Conservation (phyloP, 108 stramenopile species). For the Pinguiococcus pyrenoidosus region DNA sequence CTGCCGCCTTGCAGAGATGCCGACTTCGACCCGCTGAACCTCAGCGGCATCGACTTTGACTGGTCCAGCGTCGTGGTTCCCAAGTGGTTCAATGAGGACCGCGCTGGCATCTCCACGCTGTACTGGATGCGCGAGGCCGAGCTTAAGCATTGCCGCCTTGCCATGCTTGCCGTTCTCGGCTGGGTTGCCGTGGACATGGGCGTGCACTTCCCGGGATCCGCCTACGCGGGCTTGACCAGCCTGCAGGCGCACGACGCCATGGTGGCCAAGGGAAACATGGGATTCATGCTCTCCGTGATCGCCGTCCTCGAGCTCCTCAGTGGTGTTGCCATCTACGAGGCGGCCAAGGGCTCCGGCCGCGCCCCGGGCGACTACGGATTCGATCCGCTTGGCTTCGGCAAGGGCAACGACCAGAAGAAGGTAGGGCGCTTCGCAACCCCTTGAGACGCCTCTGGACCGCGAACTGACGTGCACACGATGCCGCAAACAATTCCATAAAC, state of each 20-base stretch:
- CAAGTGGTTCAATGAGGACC: neutral
- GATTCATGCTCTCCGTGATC: slow-evolving; percentile 14
- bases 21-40: slow-evolving; percentile 35
- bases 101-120: slow-evolving; percentile 11
- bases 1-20: too few relatives aligned
- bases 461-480: too few relatives aligned
- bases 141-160: slow-evolving; percentile 37
- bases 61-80: slow-evolving; percentile 20
- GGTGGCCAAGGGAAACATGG: slow-evolving; percentile 32
- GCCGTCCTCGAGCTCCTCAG: slow-evolving; percentile 22
- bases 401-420: too few relatives aligned
- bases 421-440: too few relatives aligned
- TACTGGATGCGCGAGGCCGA: slow-evolving; percentile 45
- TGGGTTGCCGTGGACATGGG: slow-evolving; percentile 41
- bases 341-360: slow-evolving; percentile 34
- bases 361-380: slow-evolving; percentile 26
- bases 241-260: slow-evolving; percentile 34
- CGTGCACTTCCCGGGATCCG: slow-evolving; percentile 21
- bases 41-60: slow-evolving; percentile 28
- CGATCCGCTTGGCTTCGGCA: slow-evolving; percentile 25
- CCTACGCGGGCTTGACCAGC: slow-evolving; percentile 12
- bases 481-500: too few relatives aligned
- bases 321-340: slow-evolving; percentile 31
- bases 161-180: slow-evolving; percentile 30
- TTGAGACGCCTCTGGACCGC: too few relatives aligned